Evolutionary conservation across 495 filamentous ascomycete genomes (phyloP).

Genomic region (Wilcoxina mikolae): DNA sequence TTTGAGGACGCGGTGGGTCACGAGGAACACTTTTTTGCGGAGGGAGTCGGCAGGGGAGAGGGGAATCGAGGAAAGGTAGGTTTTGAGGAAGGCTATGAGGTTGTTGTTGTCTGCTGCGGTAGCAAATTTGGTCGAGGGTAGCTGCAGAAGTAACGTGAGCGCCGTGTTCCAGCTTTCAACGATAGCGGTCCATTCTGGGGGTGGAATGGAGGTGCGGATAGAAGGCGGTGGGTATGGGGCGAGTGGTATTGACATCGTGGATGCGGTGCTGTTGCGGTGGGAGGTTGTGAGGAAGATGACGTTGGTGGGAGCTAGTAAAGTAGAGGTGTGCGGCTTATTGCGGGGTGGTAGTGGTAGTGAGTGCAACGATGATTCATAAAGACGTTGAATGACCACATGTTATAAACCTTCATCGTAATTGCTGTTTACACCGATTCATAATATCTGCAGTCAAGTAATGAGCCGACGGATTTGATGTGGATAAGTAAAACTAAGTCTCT

Average conservation of each 20-base stretch:
- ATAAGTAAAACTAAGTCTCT: too few relatives aligned
- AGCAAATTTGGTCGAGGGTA: slow-evolving; percentile 10
- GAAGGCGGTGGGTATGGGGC: slow-evolving; percentile 16
- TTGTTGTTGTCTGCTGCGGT: slow-evolving; percentile 2
- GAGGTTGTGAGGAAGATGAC: not conserved
- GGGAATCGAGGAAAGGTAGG: slow-evolving; percentile 10
- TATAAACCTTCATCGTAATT: too few relatives aligned
- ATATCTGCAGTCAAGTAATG: too few relatives aligned
- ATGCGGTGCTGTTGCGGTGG: not conserved
- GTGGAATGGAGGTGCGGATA: slow-evolving; percentile 9
- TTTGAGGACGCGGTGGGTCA: slow-evolving; percentile 15
- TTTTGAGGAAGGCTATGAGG: slow-evolving; percentile 10
- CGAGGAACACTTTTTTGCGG: slow-evolving; percentile 10
- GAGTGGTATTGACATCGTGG: slow-evolving; percentile 18
- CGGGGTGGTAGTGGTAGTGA: not conserved
- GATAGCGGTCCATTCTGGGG: slow-evolving; percentile 11
- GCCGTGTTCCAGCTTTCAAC: slow-evolving; percentile 8
- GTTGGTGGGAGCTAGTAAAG: not conserved
- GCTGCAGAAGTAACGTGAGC: slow-evolving; percentile 15
- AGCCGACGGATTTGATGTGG: too few relatives aligned
- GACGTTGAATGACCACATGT: too few relatives aligned
- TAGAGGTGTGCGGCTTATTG: not conserved
- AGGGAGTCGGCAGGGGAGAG: slow-evolving; percentile 2
- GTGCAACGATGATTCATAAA: not conserved
- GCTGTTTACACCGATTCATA: too few relatives aligned